Percentiles rank a stretch among this genome's conserved stretches.
Conservation (phyloP, 1,139 yeast species). For the Yamadazyma friedrichii region DNA sequence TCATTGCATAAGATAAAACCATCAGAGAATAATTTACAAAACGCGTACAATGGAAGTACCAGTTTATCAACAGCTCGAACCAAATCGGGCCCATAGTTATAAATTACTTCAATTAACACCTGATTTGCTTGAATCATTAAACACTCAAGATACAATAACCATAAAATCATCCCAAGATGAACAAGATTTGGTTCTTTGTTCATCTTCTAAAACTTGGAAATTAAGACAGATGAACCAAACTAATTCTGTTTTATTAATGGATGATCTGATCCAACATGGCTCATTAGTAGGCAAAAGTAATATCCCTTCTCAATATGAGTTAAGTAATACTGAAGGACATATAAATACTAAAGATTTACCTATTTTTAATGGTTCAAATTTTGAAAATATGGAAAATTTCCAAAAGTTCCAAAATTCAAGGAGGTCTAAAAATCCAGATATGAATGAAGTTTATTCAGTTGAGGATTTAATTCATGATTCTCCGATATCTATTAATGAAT, state of each 20-base stretch:
- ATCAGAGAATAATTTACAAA: too few relatives aligned
- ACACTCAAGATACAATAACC: slow-evolving; percentile 28
- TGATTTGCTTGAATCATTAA: slow-evolving; percentile 46
- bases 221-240: slow-evolving; percentile 84
- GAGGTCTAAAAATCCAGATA: too few relatives aligned
- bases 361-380: slow-evolving; percentile 26
- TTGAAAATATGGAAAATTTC: neutral
- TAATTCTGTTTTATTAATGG: slow-evolving; percentile 65
- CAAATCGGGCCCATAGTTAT: slow-evolving; percentile 31
- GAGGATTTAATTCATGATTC: slow-evolving; percentile 43
- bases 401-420: neutral
- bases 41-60: slow-evolving; percentile 2
- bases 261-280: slow-evolving; percentile 21
- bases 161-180: slow-evolving; percentile 47
- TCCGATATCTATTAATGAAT: slow-evolving; percentile 58
- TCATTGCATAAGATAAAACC: neutral
- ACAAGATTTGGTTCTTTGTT: slow-evolving; percentile 61
- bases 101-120: slow-evolving; percentile 62
- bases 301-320: slow-evolving; percentile 49
- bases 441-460: slow-evolving; percentile 20
- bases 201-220: slow-evolving; percentile 57
- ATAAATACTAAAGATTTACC: slow-evolving; percentile 50
- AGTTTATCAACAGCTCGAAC: slow-evolving; percentile 27
- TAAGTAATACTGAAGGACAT: slow-evolving; percentile 37
- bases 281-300: slow-evolving; percentile 40